Evolutionary conservation across 805 yeast species (phyloP), one percentile per base, ranked within the genome.

Genomic region (Kluyveromyces siamensis): DNA sequence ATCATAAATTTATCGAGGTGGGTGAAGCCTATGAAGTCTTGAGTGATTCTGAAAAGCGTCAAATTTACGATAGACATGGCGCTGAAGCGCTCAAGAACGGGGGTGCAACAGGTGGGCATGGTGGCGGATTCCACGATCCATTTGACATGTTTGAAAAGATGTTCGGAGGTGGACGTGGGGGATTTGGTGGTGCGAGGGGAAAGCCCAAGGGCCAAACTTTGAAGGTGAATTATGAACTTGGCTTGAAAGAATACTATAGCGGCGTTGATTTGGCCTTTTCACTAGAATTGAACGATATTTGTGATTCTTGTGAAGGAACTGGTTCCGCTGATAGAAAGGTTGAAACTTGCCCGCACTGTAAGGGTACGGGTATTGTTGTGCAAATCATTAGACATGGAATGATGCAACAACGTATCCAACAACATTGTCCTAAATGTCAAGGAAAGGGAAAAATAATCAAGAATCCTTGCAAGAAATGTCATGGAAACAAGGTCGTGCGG

Each of bases 21-120:
- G 96, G 96, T 14, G 95, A 85, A 60, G 98, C 98, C 0, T 91
- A 91, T 65, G 96, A 89, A 48, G 85, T 88, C 11, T 73, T 89
- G 52, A 76, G 80, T 54, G 87, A 88, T 62, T 63, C 75, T 5
- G 87, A 85, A 49, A 85, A 86, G 66, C 76, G 84, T 51, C 58
- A 72, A 27, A 72, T 80, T 11, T 90, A 81, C 65, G 96, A 90
- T 65, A 71, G 72, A 44, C 85, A 72, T 59, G 99, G 99, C 30
- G 80, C 77, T 50, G 91, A 83, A 41, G 93, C 84, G 0, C 60
- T 86, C 44, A 74, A 81, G 60, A 73, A 74, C 53, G 84, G 84
- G 38, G 83, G 83, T 33, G 61, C 65, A 27, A 58, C 67, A 48
- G 70, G 71, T 51, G 61, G 68, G 47, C 60, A 66, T 45, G 56